Base-by-base conservation (phyloP, 345 rosid genomes). In the Salix viminalis region DNA sequence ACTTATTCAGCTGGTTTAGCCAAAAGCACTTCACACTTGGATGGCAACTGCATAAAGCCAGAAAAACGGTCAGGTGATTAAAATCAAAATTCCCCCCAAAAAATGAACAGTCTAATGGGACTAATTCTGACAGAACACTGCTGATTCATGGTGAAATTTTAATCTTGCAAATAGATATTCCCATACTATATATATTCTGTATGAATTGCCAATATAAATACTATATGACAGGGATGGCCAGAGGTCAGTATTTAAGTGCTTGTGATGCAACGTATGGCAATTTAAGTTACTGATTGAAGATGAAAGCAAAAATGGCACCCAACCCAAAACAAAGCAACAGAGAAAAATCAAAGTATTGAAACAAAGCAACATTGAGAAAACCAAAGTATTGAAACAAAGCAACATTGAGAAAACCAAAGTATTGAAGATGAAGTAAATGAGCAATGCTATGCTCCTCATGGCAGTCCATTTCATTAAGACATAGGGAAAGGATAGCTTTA, bases 31-130 rank as follows among this genome's bases (percentile, higher is more conserved):
- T 11, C 60, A 65, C 24, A 13, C 64, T 44, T 58, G 0, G 62
- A 37, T 61, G 77, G 71, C 48, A 75, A 41, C 77, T 75, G 44
- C 44, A 46, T 6, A 14, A 13, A 46, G 64, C 62, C 61, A 14
- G 28, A 39, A 42, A 61, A 37, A 6, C 12, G n/a, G 3, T 24
- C 44, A 65, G 64, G 19, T 2, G 21, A 58, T 6, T 36, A 12
- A 60, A 2, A 11, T 24, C 2, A 18, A 23, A 30, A 71, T 8
- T 9, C 10, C n/a, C 46, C 18, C n/a, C 1, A 52, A 52, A 23
- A 24, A 19, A 15, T 28, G 10, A 24, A 37, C 15, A n/a, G 19
- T 15, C 42, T 41, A 39, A n/a, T 6, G 11, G 18, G 19, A 13
- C 13, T 26, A 44, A 12, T 10, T 36, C 52, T 16, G 37, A 28